Percentiles rank a stretch among this genome's conserved stretches.
phyloP scores from a whole-genome alignment of 179 eudicot genomes.

The Patellifolia procumbens region DNA sequence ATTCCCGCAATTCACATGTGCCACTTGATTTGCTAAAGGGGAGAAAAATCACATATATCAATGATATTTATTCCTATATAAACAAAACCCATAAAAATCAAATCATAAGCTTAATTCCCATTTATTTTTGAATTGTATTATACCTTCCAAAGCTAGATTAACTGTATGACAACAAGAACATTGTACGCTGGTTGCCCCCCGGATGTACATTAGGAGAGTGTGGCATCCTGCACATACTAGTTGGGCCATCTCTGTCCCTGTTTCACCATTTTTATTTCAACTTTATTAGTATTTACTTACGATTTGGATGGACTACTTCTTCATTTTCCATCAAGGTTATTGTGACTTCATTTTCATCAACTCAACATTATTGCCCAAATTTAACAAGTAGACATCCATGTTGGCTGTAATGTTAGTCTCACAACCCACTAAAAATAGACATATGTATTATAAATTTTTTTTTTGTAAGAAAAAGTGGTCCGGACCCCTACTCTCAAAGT shows the following conservation, averaged over 20 bases:
- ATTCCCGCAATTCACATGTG: constrained; percentile 93
- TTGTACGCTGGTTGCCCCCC: constrained; percentile 93
- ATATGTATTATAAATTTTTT: no score
- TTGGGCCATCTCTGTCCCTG: constrained; percentile 97
- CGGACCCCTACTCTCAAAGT: no score
- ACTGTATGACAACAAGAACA: constrained; percentile 91
- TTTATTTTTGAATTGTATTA: background rate
- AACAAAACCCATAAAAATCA: background rate
- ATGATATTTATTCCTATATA: background rate
- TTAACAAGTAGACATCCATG: background rate
- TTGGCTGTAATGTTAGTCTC: background rate
- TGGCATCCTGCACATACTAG: constrained; percentile 91
- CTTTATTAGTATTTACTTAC: no score
- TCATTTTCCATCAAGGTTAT: background rate
- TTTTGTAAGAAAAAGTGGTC: no score
- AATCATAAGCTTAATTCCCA: background rate
- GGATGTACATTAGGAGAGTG: constrained; percentile 82
- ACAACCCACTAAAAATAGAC: no score
- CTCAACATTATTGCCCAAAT: background rate
- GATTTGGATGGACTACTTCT: no score
- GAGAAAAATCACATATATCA: background rate
- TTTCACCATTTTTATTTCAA: background rate
- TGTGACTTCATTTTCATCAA: background rate
- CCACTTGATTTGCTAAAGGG: constrained; percentile 78
- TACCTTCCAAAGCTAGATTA: constrained; percentile 87